These are phyloP conservation scores for Ustilago tritici DNA, from an alignment of 1,284 basidiomycete genomes.

Conservation along the genomic window DNA sequence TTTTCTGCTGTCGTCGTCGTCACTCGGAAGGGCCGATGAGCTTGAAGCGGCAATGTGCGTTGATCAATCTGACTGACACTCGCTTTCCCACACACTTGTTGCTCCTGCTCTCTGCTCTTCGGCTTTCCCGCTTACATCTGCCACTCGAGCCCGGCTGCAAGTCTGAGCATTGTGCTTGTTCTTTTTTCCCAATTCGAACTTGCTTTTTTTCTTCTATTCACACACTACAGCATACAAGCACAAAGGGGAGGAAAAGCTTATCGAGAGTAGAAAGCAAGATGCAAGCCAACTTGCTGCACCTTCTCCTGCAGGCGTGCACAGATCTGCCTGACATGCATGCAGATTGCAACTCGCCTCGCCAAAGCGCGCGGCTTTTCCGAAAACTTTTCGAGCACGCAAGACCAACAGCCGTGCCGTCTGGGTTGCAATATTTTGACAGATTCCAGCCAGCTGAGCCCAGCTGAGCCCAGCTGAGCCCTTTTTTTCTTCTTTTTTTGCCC, in stretches of 20 bases:
- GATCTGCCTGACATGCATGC: conserved; percentile 42
- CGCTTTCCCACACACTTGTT: background rate
- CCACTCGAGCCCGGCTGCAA: background rate
- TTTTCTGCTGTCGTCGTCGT: background rate
- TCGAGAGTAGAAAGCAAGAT: conserved; percentile 1
- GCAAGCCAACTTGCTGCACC: conserved; percentile 14
- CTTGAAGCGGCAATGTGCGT: background rate
- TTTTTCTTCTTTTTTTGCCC: no score
- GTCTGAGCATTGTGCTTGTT: background rate
- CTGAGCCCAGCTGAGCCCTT: no score
- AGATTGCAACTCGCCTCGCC: conserved; percentile 11
- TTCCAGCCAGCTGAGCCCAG: no score
- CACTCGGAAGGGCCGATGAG: conserved; percentile 8
- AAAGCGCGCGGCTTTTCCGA: conserved; percentile 1
- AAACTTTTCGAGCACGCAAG: background rate
- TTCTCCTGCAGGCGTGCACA: conserved; percentile 42
- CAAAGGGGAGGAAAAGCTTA: conserved; percentile 5
- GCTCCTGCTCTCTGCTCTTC: background rate
- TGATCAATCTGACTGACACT: background rate
- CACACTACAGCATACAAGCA: background rate
- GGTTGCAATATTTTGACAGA: no score
- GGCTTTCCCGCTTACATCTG: background rate
- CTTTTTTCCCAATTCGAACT: no score
- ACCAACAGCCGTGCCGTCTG: background rate
- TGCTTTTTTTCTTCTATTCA: background rate